Evolutionary conservation across 2,329 filamentous ascomycete genomes (phyloP), one percentile per base, ranked within the genome.

Genomic region (Aquanectria penicillioides): DNA sequence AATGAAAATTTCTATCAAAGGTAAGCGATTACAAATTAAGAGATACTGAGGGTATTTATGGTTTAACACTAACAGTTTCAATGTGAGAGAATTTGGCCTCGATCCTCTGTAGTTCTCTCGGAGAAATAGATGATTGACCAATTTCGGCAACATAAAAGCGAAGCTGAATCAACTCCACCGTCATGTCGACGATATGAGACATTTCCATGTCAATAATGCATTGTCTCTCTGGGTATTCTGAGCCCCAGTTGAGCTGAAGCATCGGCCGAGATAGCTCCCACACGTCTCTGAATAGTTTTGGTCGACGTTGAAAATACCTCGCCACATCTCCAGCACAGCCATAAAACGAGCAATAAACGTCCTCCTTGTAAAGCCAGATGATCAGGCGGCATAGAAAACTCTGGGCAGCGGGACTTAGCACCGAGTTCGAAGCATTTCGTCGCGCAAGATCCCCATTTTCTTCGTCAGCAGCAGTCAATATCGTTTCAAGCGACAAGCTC

Each of bases 331-430:
- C 47, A 10, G n/a, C 47, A 31, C 47, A 51, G 13, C 26, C 25
- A 7, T 37, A 41, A 3, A 40, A 40, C 5, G 34, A 20, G 15
- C 47, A 51, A 11, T 40, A 23, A 1, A 51, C 47, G 29, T 51
- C 47, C 12, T 40, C 34, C 11, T 51, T 51, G 34, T 51, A 51
- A 5, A 51, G 6, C 47, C 47, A 51, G 22, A 51, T 11, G 5
- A 51, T n/a, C 26, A 51, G n/a, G 3, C 47, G 47, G 23, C 47
- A 51, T 6, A 51, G n/a, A 7, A 51, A 33, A 10, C 34, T 51
- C 11, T 26, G 25, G 8, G 23, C 12, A 9, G 47, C 47, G 3
- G 47, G 23, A 23, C 8, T 40, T 5, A 34, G 10, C n/a, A 26
- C 17, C 5, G 11, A 26, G 13, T 11, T 5, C 9, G 40, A 15